Conservation (phyloP, 139 green algal genomes). For the Coccomyxa sp. region DNA sequence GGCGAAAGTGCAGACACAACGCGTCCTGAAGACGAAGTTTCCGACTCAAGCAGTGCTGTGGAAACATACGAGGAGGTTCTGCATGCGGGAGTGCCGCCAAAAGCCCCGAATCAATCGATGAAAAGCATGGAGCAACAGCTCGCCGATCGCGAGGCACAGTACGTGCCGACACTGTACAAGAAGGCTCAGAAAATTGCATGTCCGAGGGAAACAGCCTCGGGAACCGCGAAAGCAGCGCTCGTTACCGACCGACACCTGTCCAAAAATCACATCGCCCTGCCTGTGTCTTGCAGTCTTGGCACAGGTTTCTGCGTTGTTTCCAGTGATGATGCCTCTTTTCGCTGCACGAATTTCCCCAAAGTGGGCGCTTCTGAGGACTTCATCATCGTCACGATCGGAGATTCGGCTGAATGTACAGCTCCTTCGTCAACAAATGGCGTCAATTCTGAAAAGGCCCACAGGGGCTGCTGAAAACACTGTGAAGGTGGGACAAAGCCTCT, state of each 20-base stretch:
- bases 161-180: not conserved
- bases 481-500: not conserved
- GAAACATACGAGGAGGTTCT: not conserved
- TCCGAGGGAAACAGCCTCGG: not conserved
- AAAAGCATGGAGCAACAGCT: not conserved
- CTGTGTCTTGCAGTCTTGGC: not conserved
- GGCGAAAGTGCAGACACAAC: not conserved
- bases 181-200: not conserved
- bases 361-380: not conserved
- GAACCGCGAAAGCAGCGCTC: not conserved
- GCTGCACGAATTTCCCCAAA: not conserved
- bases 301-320: not conserved
- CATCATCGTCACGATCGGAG: not conserved
- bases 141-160: not conserved
- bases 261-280: not conserved
- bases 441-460: not conserved
- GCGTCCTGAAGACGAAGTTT: not conserved
- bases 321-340: not conserved
- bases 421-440: not conserved
- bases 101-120: not conserved
- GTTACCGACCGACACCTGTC: not conserved
- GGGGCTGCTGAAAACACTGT: not conserved
- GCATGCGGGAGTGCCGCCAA: not conserved
- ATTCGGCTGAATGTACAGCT: not conserved
- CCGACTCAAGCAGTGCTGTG: not conserved